Evolutionary conservation across 2,329 filamentous ascomycete species (phyloP).

Genomic region (Colletotrichum melonis): DNA sequence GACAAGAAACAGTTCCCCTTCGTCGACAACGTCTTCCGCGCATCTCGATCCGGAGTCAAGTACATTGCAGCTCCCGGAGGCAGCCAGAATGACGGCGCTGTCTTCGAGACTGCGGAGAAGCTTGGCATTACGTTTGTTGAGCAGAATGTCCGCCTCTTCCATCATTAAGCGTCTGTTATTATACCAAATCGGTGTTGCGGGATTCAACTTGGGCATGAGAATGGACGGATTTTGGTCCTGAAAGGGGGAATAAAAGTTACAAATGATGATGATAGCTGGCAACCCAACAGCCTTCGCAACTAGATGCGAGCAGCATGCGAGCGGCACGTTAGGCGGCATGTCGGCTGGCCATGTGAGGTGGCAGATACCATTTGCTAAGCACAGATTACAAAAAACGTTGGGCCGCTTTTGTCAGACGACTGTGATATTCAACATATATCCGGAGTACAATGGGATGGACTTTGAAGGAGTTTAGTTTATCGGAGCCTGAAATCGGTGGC

Average conservation of each 20-base stretch:
- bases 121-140: conserved; percentile 94
- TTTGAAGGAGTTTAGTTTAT: conserved; percentile 1
- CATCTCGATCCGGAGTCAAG: conserved; percentile 88
- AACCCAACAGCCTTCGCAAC: neutral
- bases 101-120: conserved; percentile 91
- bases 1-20: conserved; percentile 82
- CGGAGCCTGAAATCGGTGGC: conserved; percentile 2
- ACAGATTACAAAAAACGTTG: neutral
- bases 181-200: conserved; percentile 26
- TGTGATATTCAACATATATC: conserved; percentile 35
- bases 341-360: neutral
- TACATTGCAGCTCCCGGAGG: conserved; percentile 95
- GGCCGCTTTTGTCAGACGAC: neutral
- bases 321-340: neutral
- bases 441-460: conserved; percentile 26
- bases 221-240: conserved; percentile 12
- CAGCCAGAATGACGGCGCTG: conserved; percentile 84
- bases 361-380: neutral
- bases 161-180: conserved; percentile 72
- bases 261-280: neutral
- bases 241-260: conserved; percentile 7
- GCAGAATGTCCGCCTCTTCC: conserved; percentile 93
- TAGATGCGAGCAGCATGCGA: neutral
- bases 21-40: conserved; percentile 96
- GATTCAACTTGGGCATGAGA: conserved; percentile 20